Evolutionary conservation across 805 yeast genomes (phyloP).

Genomic region (Lipomyces orientalis): DNA sequence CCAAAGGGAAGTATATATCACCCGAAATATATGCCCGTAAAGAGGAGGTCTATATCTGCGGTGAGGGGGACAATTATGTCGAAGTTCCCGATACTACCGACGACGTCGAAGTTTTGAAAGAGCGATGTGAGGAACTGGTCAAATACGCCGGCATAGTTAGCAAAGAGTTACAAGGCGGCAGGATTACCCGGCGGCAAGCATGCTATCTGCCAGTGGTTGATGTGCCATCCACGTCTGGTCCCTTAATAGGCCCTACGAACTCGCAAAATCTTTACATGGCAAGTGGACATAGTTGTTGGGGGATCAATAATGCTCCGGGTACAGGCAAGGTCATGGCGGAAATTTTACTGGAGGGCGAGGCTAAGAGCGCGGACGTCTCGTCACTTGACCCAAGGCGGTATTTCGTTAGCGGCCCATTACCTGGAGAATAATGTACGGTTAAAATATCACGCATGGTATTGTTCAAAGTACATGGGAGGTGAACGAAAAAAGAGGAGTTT

Average conservation of each 20-base stretch:
- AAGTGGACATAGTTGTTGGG: constrained; percentile 98
- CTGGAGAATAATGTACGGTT: constrained; percentile 18
- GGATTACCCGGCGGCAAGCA: constrained; percentile 83
- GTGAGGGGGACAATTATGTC: constrained; percentile 91
- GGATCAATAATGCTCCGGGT: constrained; percentile 96
- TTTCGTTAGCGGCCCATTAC: constrained; percentile 55
- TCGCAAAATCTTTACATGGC: constrained; percentile 79
- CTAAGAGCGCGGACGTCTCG: constrained; percentile 74
- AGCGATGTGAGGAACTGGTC: constrained; percentile 87
- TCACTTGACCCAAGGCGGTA: constrained; percentile 85
- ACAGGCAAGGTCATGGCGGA: constrained; percentile 95
- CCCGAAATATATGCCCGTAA: constrained; percentile 95
- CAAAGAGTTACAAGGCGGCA: constrained; percentile 71
- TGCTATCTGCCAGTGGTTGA: constrained; percentile 94
- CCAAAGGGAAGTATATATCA: constrained; percentile 69
- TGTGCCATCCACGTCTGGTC: constrained; percentile 91
- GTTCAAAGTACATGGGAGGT: background rate
- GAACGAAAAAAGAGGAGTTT: background rate
- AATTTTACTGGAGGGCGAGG: constrained; percentile 80
- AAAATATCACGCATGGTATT: no score
- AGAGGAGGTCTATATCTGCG: constrained; percentile 96
- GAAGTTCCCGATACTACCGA: constrained; percentile 93
- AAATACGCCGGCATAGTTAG: constrained; percentile 78
- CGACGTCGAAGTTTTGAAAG: constrained; percentile 85
- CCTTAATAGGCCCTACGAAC: constrained; percentile 91